Evolutionary conservation across 768 basidiomycete genomes (phyloP).

Genomic region (Obba rivulosa): DNA sequence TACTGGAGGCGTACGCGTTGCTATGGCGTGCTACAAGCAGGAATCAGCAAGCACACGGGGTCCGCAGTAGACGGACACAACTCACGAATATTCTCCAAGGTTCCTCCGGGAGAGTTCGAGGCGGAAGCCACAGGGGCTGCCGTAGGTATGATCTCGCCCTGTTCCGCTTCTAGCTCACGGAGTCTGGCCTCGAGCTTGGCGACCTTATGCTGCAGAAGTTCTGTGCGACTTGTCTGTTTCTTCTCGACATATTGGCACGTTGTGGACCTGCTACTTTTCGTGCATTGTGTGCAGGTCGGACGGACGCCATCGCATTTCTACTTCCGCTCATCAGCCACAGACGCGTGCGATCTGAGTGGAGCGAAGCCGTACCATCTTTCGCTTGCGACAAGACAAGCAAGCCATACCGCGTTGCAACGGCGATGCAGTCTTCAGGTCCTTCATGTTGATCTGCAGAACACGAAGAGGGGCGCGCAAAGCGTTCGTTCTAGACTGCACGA

Average conservation of each 20-base stretch:
- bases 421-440: constrained; percentile 20
- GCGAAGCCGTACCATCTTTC: constrained; percentile 32
- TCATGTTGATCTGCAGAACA: too few relatives aligned
- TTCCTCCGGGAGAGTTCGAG: too few relatives aligned
- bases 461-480: too few relatives aligned
- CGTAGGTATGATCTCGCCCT: constrained; percentile 2
- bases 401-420: constrained; percentile 35
- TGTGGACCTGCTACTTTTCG: constrained; percentile 42
- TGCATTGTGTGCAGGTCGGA: constrained; percentile 52
- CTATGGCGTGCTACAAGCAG: too few relatives aligned
- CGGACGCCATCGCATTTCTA: constrained; percentile 60
- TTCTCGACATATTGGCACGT: constrained; percentile 60
- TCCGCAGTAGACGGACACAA: too few relatives aligned
- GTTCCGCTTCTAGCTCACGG: constrained; percentile 45
- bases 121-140: too few relatives aligned
- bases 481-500: too few relatives aligned
- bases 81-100: too few relatives aligned
- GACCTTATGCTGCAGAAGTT: constrained; percentile 53
- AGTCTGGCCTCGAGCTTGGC: constrained; percentile 46
- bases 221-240: constrained; percentile 53
- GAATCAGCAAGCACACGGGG: too few relatives aligned
- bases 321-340: constrained; percentile 2
- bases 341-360: neutral
- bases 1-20: constrained; percentile 8
- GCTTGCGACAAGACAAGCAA: constrained; percentile 34